Evolutionary conservation across 2,329 filamentous ascomycete species (phyloP), one percentile per base, ranked within the genome.

Genomic region (Aspergillus candidus): DNA sequence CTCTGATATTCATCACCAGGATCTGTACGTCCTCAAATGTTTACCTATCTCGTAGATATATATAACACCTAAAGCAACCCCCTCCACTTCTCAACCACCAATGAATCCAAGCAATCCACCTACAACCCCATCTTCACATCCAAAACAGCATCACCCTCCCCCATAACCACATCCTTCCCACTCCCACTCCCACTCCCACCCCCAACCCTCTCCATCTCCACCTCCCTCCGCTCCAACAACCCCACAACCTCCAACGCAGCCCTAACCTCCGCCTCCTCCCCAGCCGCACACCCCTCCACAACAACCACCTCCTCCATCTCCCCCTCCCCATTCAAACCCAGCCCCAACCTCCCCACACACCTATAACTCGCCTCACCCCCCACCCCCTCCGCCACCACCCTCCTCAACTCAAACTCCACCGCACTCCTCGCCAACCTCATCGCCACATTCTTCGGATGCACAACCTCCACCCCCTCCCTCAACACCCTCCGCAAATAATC

Each of bases 391-490:
- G 33, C 42, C 22, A 43, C 44, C 1, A 58, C 36, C 12, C 55
- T 38, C 14, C 46, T 47, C 1, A 41, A 33, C 30, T 50, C 49
- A n/a, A 60, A 61, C 0, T 38, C 27, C 6, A 57, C 49, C 2
- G 35, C 40, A 2, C 37, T 37, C 47, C 52, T 58, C 1, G 80
- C 80, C 29, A 84, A 53, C 35, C 74, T 67, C 0, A 84, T 82
- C 7, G 94, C 65, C 46, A 80, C 73, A 60, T 88, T 82, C 63
- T 88, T 90, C 7, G 79, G 79, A 58, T 80, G 76, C 39, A 71
- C 56, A 3, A 74, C 65, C 38, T 83, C 73, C 3, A 91, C 57
- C 3, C 77, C 76, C 1, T 72, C 67, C 1, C 60, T 54, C 8
- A 94, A 54, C 10, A 89, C 69, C 2, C 82, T 74, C 0, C 77